phyloP scores from a whole-genome alignment of 2,329 filamentous ascomycete species.

The Acrocalymma vagum region DNA sequence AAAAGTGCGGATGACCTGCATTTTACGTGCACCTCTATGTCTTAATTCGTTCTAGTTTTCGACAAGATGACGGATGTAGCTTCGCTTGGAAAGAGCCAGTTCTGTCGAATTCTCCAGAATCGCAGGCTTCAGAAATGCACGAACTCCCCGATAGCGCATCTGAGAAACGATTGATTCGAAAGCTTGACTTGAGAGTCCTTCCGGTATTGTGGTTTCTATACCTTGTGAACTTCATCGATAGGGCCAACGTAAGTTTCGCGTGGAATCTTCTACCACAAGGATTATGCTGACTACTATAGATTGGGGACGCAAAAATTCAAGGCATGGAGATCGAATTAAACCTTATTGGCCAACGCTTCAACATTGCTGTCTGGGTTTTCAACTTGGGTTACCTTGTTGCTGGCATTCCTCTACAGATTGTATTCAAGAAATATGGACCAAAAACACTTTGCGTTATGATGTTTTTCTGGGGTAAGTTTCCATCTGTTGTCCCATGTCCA shows the following conservation, averaged over 20 bases:
- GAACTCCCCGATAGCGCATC: conserved; percentile 32
- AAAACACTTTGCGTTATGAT: conserved; percentile 34
- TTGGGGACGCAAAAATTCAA: conserved; percentile 37
- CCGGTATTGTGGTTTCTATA: conserved; percentile 43
- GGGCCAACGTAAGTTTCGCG: too few species aligned
- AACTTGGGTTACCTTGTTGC: conserved; percentile 40
- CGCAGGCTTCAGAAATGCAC: too few species aligned
- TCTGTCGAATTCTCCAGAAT: too few species aligned
- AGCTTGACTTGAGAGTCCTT: conserved; percentile 39
- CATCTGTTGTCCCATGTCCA: too few species aligned
- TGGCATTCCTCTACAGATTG: conserved; percentile 33
- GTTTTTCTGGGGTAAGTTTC: conserved; percentile 24
- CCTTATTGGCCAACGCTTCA: conserved; percentile 38
- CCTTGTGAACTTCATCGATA: conserved; percentile 43
- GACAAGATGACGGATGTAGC: too few species aligned
- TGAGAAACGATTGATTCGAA: conserved; percentile 35
- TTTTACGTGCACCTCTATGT: too few species aligned
- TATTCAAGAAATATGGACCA: conserved; percentile 34
- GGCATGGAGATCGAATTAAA: conserved; percentile 38
- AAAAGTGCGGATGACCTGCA: too few species aligned
- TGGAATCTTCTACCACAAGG: too few species aligned
- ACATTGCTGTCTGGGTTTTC: conserved; percentile 42
- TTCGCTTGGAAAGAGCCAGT: too few species aligned
- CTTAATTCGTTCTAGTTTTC: too few species aligned
- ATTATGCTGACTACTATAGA: too few species aligned